phyloP scores from a whole-genome alignment of 2,329 filamentous ascomycete genomes.

The Laburnicola sp. region DNA sequence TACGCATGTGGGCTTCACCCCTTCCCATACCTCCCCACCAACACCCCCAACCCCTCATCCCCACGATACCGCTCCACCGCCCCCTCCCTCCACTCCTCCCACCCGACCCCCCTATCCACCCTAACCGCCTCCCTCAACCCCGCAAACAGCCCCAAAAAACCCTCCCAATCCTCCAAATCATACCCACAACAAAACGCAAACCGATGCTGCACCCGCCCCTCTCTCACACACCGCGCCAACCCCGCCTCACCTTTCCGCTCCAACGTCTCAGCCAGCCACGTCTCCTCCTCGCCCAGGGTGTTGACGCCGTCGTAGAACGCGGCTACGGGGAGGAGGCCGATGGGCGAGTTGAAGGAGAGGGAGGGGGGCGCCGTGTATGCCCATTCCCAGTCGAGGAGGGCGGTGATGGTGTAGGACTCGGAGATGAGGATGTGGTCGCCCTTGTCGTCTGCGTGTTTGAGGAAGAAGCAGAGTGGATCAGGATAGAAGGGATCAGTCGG shows the following conservation, averaged over 20 bases:
- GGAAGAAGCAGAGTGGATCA: no score
- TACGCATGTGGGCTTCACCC: no score
- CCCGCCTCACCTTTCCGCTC: conserved; percentile 30
- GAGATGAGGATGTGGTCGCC: conserved; percentile 55
- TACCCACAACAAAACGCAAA: conserved; percentile 51
- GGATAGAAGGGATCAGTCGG: conserved; percentile 32
- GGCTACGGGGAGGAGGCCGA: conserved; percentile 46
- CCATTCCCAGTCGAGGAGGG: conserved; percentile 54
- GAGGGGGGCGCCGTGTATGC: conserved; percentile 37
- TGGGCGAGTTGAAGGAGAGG: conserved; percentile 51
- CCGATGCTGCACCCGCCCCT: conserved; percentile 46
- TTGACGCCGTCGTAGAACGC: conserved; percentile 48
- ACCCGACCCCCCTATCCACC: conserved; percentile 42
- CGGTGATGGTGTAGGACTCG: conserved; percentile 52
- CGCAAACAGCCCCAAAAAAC: conserved; percentile 49
- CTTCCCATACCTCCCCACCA: no score
- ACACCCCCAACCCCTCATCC: conserved; percentile 14
- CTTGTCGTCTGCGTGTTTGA: conserved; percentile 56
- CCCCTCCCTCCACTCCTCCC: conserved; percentile 45
- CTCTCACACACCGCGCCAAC: conserved; percentile 39
- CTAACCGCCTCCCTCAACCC: conserved; percentile 44
- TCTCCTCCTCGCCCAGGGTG: conserved; percentile 46
- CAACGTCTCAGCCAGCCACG: conserved; percentile 39
- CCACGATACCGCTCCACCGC: conserved; percentile 43
- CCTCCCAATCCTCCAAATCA: conserved; percentile 49